Base-by-base conservation (phyloP, 768 basidiomycete species). In the Clitopilus passeckerianus region DNA sequence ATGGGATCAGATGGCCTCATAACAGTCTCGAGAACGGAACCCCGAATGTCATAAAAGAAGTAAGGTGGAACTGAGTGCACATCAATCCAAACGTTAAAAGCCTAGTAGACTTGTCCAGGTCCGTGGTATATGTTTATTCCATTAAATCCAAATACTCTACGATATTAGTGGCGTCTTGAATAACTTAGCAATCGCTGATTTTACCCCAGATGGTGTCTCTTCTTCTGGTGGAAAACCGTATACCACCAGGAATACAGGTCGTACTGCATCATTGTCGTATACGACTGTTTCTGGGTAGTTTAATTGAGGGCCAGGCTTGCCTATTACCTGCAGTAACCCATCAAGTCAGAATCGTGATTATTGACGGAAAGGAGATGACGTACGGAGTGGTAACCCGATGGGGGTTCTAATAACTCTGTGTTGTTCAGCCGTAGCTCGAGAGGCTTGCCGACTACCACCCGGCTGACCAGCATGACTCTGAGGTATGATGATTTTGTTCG, bases 281-380 rank as follows among this genome's bases (percentile, higher is more conserved):
- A 86, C 85, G 7, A 87, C 85, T 3, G 84, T 87, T 68, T 88
- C 87, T 68, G 84, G 85, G 60, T 86, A 87, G 66, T 87, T 88
- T 54, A 88, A 71, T 66, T 86, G 84, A 37, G 70, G 72, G 1
- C 87, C 87, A n/a, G 86, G 86, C 61, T 82, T 76, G 2, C 86
- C 87, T 7, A 82, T 71, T 20, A 88, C 75, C 86, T 87, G 59
- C 7, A 41, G 35, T 34, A 30, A 24, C 1, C 34, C 14, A 54
- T 61, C 33, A 34, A n/a, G 20, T 23, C 2, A 33, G 23, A 30
- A 53, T 33, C n/a, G 61, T 5, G 22, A 56, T 16, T 27, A 56
- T 22, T 50, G 16, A 18, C 20, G 33, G 9, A 24, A 58, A 18
- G 15, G 12, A 16, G 30, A 54, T 27, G 37, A 61, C 73, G 53